These are phyloP conservation scores for Ascomycota sp. DNA, from an alignment of 2,329 filamentous ascomycete species.

Conservation along the genomic window DNA sequence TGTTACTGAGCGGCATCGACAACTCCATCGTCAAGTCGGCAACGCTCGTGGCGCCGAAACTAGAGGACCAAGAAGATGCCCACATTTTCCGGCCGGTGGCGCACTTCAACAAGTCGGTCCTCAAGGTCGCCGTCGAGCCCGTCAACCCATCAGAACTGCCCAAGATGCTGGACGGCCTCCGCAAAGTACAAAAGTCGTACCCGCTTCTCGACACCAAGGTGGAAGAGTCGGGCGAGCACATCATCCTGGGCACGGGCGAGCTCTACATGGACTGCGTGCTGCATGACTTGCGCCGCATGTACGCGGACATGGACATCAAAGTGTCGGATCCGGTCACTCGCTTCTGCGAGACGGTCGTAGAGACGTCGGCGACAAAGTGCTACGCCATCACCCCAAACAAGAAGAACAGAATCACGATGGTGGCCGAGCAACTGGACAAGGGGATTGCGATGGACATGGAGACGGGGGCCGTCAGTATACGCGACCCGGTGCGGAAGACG, in stretches of 20 bases:
- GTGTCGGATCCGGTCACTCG: constrained; percentile 93
- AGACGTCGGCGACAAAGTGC: constrained; percentile 93
- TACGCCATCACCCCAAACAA: constrained; percentile 97
- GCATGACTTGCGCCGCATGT: constrained; percentile 80
- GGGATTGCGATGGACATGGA: constrained; percentile 94
- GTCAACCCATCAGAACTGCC: constrained; percentile 95
- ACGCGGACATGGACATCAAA: constrained; percentile 98
- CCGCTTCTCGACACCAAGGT: constrained; percentile 92
- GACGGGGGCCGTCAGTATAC: constrained; percentile 72
- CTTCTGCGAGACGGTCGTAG: constrained; percentile 94
- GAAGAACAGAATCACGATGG: constrained; percentile 98
- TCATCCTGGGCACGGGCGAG: constrained; percentile 86
- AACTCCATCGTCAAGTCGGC: constrained; percentile 98
- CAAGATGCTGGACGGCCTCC: constrained; percentile 93
- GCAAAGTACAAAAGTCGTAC: constrained; percentile 96
- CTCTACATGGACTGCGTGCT: constrained; percentile 99
- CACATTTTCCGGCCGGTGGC: constrained; percentile 87
- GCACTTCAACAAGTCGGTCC: constrained; percentile 92
- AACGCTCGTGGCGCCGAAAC: constrained; percentile 61
- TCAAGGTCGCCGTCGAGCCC: constrained; percentile 94
- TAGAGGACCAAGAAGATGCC: constrained; percentile 75
- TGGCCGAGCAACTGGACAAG: constrained; percentile 85
- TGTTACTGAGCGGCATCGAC: constrained; percentile 79
- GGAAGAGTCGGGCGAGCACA: constrained; percentile 91
- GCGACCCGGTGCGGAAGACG: constrained; percentile 77